These are phyloP conservation scores for Crassisporium funariophilum DNA, from an alignment of 768 basidiomycete species.

Conservation along the genomic window DNA sequence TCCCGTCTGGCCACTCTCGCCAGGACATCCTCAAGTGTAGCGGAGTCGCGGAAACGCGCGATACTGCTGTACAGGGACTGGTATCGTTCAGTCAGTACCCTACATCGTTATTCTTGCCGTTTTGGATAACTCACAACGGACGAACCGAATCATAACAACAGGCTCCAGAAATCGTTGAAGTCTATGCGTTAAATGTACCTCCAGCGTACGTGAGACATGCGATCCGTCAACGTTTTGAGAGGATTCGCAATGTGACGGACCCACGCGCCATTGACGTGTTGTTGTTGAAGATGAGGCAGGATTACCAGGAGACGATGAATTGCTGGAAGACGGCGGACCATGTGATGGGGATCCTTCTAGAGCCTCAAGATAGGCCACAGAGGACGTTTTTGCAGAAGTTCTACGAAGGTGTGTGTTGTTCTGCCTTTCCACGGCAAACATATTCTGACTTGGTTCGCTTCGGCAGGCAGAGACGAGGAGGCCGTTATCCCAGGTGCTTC, in stretches of 20 bases:
- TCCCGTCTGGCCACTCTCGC: slow-evolving; percentile 79
- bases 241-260: slow-evolving; percentile 82
- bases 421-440: background rate
- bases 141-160: slow-evolving; percentile 35
- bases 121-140: slow-evolving; percentile 1
- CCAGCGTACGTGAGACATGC: slow-evolving; percentile 77
- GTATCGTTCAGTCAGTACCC: slow-evolving; percentile 82
- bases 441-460: slow-evolving; percentile 7
- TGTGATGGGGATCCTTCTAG: slow-evolving; percentile 68
- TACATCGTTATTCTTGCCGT: background rate
- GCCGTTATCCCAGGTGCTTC: slow-evolving; percentile 71
- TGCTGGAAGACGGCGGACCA: slow-evolving; percentile 91
- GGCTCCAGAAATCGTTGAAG: slow-evolving; percentile 87
- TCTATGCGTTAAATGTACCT: slow-evolving; percentile 83
- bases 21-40: slow-evolving; percentile 52
- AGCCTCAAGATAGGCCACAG: slow-evolving; percentile 43
- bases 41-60: slow-evolving; percentile 68
- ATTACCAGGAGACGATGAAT: slow-evolving; percentile 95
- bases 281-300: slow-evolving; percentile 79
- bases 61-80: slow-evolving; percentile 88
- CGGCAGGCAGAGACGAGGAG: slow-evolving; percentile 74
- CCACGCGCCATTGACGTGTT: slow-evolving; percentile 82
- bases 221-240: slow-evolving; percentile 86
- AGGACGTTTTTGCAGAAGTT: slow-evolving; percentile 83
- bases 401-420: slow-evolving; percentile 64